Evolutionary conservation across 345 rosid species (phyloP).

Genomic region (Euphorbia pulcherrima): DNA sequence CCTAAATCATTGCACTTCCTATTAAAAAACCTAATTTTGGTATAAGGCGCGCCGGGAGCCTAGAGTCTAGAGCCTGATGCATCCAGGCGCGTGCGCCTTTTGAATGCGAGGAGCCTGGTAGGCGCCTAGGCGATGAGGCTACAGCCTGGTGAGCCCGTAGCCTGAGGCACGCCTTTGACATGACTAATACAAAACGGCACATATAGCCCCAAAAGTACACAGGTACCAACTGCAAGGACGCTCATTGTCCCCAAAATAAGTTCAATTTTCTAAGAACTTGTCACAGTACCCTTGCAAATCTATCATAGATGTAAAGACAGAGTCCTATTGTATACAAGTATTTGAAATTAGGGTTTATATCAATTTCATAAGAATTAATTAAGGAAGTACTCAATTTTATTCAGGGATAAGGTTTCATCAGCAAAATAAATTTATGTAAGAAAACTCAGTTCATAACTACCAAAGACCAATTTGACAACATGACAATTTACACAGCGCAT

Average conservation of each 20-base stretch:
- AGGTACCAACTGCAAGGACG: not conserved
- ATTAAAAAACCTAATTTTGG: too few relatives aligned
- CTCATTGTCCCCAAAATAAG: not conserved
- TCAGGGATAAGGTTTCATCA: not conserved
- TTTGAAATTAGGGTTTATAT: not conserved
- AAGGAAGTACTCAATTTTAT: not conserved
- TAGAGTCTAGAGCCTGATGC: too few relatives aligned
- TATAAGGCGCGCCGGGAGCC: too few relatives aligned
- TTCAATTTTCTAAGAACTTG: not conserved
- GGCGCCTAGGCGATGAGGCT: too few relatives aligned
- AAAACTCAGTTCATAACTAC: not conserved
- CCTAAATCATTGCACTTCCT: too few relatives aligned
- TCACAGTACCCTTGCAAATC: not conserved
- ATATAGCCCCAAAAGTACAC: not conserved
- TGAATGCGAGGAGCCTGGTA: too few relatives aligned
- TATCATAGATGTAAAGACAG: not conserved
- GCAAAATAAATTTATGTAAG: not conserved
- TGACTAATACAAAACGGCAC: not conserved
- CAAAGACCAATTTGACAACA: not conserved
- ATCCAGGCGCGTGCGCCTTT: too few relatives aligned
- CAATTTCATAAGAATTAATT: not conserved
- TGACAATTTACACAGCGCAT: not conserved
- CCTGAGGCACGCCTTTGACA: too few relatives aligned
- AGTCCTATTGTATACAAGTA: not conserved
- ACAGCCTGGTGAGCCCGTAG: too few relatives aligned